Evolutionary conservation across 495 filamentous ascomycete genomes (phyloP), one percentile per base, ranked within the genome.

Genomic region (Penicillium manginii): DNA sequence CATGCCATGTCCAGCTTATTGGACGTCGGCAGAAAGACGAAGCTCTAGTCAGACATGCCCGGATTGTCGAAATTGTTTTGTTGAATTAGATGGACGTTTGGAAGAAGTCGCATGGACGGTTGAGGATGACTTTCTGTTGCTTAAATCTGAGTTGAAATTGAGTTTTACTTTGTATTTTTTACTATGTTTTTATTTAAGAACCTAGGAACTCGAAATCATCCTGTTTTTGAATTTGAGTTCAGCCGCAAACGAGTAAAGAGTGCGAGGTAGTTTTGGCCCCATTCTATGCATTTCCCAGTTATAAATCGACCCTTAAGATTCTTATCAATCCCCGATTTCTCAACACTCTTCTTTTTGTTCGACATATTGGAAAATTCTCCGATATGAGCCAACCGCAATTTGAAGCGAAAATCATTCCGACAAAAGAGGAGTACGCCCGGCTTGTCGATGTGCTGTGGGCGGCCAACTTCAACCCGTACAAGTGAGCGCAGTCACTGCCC

Each of bases 1-100:
- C 70, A 2, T 73, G 70, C 52, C 67, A 70, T 43, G 55, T 71
- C 11, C 70, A 73, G 48, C 17, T 73, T 12, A 57, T 71, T 15
- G 70, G 68, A 1, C 56, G 66, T 15, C 64, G 68, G 21, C 50
- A 67, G 35, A 65, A 67, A 29, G 70, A 73, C 18, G 70, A 73
- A 48, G 19, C 26, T 3, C 39, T 72, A 21, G 22, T 65, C 2
- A 66, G 64, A 12, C 58, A 69, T 19, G 62, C 63, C 1, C 55
- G 50, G 35, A 22, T 64, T 2, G 57, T 73, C 0, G 63, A 70
- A 45, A 33, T 12, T 1, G 42, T 73, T 7, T 22, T 54, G 15
- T 17, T 4, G 15, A 17, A n/a, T 9, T 43, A 19, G 17, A 19
- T 29, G 26, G 26, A 7, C 26, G 6, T 29, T 5, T 8, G 6